Evolutionary conservation across 192 early-diverging fungal genomes (phyloP), one percentile per base, ranked within the genome.

Genomic region (Coemansia sp.): DNA sequence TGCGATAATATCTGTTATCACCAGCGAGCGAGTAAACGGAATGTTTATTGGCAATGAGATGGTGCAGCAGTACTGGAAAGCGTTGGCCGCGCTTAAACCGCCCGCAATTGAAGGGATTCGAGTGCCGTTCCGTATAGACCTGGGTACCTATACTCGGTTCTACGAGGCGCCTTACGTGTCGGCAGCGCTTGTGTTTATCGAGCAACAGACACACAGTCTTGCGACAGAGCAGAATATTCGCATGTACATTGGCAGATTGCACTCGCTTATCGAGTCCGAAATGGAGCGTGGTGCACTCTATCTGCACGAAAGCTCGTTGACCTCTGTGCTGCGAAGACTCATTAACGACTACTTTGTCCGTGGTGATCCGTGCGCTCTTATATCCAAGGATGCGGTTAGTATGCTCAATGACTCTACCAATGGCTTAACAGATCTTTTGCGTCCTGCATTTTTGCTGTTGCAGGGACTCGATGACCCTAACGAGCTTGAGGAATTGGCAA

Each of bases 291-390:
- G 47, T 10, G 9, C 12, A n/a, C 11, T 49, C 15, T 49, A 49
- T 16, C 6, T 49, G 47, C 47, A 49, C 18, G 15, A 6, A 49
- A n/a, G 47, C 47, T 45, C 42, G 42, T 13, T 45, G 42, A 8
- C 1, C 0, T 45, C 4, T 13, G 4, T 45, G 13, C 4, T 49
- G 47, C 47, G 12, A n/a, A 12, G 16, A 4, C 47, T 49, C 18
- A 49, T 49, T n/a, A 49, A n/a, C 47, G 47, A 49, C 47, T 7
- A 49, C 47, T 49, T 49, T 49, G 47, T n/a, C 18, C 11, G 47
- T 49, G 47, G 47, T 6, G 5, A 7, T 12, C 12, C 18, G 11
- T n/a, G 15, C 47, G 15, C 12, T 6, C 47, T 16, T n/a, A 49
- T 49, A 49, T n/a, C 16, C 11, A n/a, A 49, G 15, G 47, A 49